Conservation (phyloP, 257 asterid species). For the Cordia subcordata region DNA sequence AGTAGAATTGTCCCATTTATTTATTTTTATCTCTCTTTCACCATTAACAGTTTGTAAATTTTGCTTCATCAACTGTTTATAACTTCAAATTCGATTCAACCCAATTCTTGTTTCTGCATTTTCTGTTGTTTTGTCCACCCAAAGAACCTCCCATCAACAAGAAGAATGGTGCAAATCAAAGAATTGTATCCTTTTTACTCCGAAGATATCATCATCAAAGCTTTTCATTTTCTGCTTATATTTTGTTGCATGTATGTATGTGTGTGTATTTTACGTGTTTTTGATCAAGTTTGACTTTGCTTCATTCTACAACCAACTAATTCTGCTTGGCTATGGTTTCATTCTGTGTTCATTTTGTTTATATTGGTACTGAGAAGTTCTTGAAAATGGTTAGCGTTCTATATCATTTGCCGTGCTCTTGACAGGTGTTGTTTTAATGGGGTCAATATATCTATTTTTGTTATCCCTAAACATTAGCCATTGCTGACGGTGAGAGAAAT, state of each 20-base stretch:
- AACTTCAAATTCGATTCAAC: neutral
- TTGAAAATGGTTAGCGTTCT: too few relatives aligned
- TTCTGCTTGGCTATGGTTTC: too few relatives aligned
- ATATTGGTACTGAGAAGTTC: too few relatives aligned
- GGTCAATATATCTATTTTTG: too few relatives aligned
- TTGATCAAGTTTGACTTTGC: neutral
- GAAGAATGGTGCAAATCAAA: slow-evolving; percentile 71
- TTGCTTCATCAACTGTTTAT: neutral
- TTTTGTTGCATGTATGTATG: neutral
- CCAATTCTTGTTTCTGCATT: neutral
- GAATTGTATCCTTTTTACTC: slow-evolving; percentile 76
- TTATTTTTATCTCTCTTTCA: too few relatives aligned
- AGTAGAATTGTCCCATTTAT: too few relatives aligned
- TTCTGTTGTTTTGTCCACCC: neutral
- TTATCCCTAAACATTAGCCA: too few relatives aligned
- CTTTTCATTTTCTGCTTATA: neutral
- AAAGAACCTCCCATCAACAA: slow-evolving; percentile 7
- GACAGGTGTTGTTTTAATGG: too few relatives aligned
- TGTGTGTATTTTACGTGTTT: neutral
- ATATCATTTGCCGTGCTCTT: too few relatives aligned
- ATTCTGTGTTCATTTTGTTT: too few relatives aligned
- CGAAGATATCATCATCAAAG: too few relatives aligned
- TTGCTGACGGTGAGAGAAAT: too few relatives aligned
- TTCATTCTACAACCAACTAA: neutral
- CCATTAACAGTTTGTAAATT: neutral